A percentile compares a stretch with the other conserved stretches of the same genome.
These are phyloP conservation scores for Myriosclerotinia curreyana DNA, from an alignment of 2,329 filamentous ascomycete genomes.

Conservation along the genomic window DNA sequence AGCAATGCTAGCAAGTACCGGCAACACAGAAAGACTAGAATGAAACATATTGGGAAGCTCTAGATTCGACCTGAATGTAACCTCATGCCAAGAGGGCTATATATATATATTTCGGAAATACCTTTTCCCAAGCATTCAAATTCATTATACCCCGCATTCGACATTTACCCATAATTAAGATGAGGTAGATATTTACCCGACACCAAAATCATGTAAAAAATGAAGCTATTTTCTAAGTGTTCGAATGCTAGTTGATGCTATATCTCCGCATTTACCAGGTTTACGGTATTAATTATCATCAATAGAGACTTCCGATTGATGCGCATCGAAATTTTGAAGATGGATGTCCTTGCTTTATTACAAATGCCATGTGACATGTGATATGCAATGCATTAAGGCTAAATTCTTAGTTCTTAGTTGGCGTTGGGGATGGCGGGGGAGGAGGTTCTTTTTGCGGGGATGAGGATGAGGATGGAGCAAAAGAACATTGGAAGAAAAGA, in stretches of 20 bases:
- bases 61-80: background rate
- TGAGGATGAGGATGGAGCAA: too few relatives aligned
- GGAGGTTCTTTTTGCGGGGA: too few relatives aligned
- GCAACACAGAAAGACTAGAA: conserved; percentile 9
- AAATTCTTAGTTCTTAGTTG: too few relatives aligned
- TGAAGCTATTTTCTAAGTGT: conserved; percentile 5
- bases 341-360: background rate
- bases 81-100: background rate
- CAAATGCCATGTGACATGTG: background rate
- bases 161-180: background rate
- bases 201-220: background rate
- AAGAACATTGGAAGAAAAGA: background rate
- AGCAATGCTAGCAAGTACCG: conserved; percentile 26
- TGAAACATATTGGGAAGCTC: conserved; percentile 16
- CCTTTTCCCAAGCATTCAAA: conserved; percentile 9
- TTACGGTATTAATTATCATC: background rate
- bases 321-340: conserved; percentile 17
- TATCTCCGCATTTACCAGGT: background rate
- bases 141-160: background rate
- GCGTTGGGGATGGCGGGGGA: background rate
- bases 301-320: conserved; percentile 20
- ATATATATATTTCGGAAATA: conserved; percentile 19
- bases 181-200: conserved; percentile 4
- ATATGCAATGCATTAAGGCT: background rate
- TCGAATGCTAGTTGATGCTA: background rate